Evolutionary conservation across 768 basidiomycete genomes (phyloP).

Genomic region (Lentinula boryana): DNA sequence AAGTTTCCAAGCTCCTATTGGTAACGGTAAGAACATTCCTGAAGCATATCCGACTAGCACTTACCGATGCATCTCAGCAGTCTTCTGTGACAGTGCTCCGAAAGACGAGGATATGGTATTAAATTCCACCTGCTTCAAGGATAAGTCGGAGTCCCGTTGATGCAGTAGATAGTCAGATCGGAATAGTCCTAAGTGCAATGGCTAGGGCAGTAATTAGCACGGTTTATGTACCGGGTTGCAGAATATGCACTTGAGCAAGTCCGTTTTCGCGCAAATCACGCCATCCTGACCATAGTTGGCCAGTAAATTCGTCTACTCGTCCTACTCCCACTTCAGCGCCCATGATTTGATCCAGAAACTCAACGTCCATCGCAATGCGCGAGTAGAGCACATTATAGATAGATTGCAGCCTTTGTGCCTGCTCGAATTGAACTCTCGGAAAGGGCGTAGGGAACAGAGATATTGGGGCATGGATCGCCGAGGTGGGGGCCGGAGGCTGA

Average conservation of each 20-base stretch:
- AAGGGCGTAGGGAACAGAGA: constrained; percentile 86
- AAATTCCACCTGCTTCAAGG: constrained; percentile 94
- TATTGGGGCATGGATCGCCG: constrained; percentile 88
- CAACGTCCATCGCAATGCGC: constrained; percentile 69
- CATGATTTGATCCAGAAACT: constrained; percentile 81
- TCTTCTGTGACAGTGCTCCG: constrained; percentile 66
- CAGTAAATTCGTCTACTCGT: constrained; percentile 81
- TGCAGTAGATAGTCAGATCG: constrained; percentile 94
- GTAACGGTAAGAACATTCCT: constrained; percentile 1
- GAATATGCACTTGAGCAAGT: constrained; percentile 32
- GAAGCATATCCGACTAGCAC: constrained; percentile 5
- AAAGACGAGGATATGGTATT: constrained; percentile 96
- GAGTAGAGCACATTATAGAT: constrained; percentile 85
- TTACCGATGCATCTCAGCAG: constrained; percentile 73
- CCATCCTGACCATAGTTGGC: constrained; percentile 84
- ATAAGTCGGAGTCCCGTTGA: constrained; percentile 29
- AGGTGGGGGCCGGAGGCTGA: constrained; percentile 48
- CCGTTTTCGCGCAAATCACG: constrained; percentile 61
- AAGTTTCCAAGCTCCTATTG: constrained; percentile 56
- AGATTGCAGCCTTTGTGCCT: constrained; percentile 62
- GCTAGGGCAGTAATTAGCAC: constrained; percentile 32
- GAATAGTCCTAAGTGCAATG: constrained; percentile 84
- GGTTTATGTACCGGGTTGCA: background rate
- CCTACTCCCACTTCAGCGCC: constrained; percentile 73
- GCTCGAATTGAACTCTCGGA: constrained; percentile 63